Evolutionary conservation across 2,329 filamentous ascomycete species (phyloP).

Genomic region (Westerdykella aurantiaca): DNA sequence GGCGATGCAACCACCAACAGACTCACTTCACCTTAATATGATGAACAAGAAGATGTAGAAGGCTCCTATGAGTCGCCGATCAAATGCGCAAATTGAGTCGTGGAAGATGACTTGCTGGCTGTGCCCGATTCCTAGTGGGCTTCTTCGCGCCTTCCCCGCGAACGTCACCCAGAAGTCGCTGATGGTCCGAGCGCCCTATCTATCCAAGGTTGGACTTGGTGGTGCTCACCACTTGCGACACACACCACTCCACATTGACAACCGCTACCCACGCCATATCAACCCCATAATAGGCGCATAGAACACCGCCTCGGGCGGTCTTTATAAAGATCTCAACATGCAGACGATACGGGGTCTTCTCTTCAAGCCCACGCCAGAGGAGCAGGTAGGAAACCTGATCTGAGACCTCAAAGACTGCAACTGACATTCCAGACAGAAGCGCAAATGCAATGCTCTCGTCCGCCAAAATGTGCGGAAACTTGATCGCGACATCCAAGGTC

Average conservation of each 20-base stretch:
- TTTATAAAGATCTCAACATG: constrained; percentile 50
- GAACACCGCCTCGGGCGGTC: constrained; percentile 1
- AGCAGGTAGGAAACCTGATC: constrained; percentile 60
- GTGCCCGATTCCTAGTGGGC: too few species aligned
- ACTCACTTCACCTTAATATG: not conserved
- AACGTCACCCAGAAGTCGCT: too few species aligned
- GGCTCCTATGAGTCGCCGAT: too few species aligned
- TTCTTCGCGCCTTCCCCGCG: too few species aligned
- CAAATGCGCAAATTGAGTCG: too few species aligned
- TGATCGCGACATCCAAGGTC: constrained; percentile 79
- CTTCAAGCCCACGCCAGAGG: constrained; percentile 86
- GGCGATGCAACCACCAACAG: not conserved
- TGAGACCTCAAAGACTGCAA: not conserved
- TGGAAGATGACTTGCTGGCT: too few species aligned
- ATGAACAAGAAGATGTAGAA: too few species aligned
- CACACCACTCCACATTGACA: not conserved
- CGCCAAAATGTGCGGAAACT: constrained; percentile 87
- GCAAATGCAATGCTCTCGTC: constrained; percentile 90
- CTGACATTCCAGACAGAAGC: constrained; percentile 56
- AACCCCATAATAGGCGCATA: not conserved
- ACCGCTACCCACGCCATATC: not conserved
- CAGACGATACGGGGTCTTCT: constrained; percentile 82
- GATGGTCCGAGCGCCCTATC: not conserved
- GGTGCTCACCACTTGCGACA: not conserved
- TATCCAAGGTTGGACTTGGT: not conserved